Base-by-base conservation (phyloP, 345 rosid species). In the Euphorbia lathyris region DNA sequence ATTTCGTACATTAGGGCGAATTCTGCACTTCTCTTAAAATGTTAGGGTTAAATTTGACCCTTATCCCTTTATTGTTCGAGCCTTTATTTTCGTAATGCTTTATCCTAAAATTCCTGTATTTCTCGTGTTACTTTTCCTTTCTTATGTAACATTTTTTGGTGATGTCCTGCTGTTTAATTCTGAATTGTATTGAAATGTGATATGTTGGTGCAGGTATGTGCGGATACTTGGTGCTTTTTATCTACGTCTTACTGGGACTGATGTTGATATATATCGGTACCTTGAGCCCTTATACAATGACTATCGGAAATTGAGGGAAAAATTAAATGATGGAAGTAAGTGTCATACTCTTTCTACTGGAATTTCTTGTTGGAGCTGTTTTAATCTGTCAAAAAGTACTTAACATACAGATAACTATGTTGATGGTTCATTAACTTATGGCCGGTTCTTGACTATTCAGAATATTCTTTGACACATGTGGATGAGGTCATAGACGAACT, bases 401-500 rank as follows among this genome's bases (percentile, higher is more conserved):
- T 25, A 6, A 12, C 27, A 23, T 64, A 48, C 32, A 62, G 16
- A 12, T 26, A 12, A 63, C 0, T 58, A 2, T 32, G 70, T 51
- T 26, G 6, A n/a, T 32, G 56, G 22, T 38, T 50, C 42, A 34
- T 2, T 58, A 59, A n/a, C 67, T 60, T 19, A 64, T 5, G 19
- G 29, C 25, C 25, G 14, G 7, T 7, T 62, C 5, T 74, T 3
- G 3, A 51, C 57, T 63, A 67, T 45, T 30, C 77, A 93, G 97
- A 71, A 51, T 91, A 82, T 73, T 27, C 77, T 23, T 78, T 92
- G 82, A 81, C 88, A 0, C 98, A 90, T 45, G 92, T 95, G 71
- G 99, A 92, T 63, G 94, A 92, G 83, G 81, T 90, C 65, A 87
- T 95, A 16, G 94, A 95, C 69, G 97, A 95, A 48, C 93, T 92